These are phyloP conservation scores for Aspergillus fumigatus DNA, from an alignment of 2,329 filamentous ascomycete species.

Conservation along the genomic window DNA sequence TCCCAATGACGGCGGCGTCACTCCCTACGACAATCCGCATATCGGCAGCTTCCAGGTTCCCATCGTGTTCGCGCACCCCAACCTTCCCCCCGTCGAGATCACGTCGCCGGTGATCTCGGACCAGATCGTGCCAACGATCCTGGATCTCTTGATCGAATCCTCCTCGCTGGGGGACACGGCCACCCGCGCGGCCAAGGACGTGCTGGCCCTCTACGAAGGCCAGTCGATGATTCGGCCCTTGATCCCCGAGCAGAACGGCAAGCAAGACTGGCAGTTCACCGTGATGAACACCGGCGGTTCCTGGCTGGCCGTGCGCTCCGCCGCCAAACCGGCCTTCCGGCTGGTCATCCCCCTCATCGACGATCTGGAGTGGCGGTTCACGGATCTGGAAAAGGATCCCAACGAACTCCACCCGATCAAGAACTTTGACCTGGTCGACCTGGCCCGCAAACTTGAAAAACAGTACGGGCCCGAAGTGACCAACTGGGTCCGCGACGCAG, in stretches of 20 bases:
- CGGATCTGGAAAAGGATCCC: slow-evolving; percentile 23
- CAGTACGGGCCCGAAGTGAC: slow-evolving; percentile 17
- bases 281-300: slow-evolving; percentile 33
- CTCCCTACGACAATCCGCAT: slow-evolving; percentile 31
- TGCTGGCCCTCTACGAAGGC: slow-evolving; percentile 29
- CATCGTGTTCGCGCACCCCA: slow-evolving; percentile 29
- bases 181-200: slow-evolving; percentile 19
- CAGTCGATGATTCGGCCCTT: slow-evolving; percentile 29
- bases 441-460: slow-evolving; percentile 15
- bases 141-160: slow-evolving; percentile 30
- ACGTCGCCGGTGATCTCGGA: slow-evolving; percentile 23
- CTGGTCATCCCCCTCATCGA: slow-evolving; percentile 28
- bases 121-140: slow-evolving; percentile 30
- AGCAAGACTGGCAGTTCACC: slow-evolving; percentile 30
- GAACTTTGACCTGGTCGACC: slow-evolving; percentile 20
- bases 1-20: slow-evolving; percentile 32
- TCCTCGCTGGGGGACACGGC: slow-evolving; percentile 22
- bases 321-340: slow-evolving; percentile 22
- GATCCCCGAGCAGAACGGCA: slow-evolving; percentile 16
- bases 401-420: slow-evolving; percentile 20
- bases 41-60: slow-evolving; percentile 32
- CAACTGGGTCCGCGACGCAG: slow-evolving; percentile 22
- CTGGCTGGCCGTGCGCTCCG: slow-evolving; percentile 28
- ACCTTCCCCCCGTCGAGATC: slow-evolving; percentile 26
- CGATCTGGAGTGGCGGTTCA: slow-evolving; percentile 32